These are phyloP conservation scores for Lactarius quietus DNA, from an alignment of 768 basidiomycete genomes.

Conservation along the genomic window DNA sequence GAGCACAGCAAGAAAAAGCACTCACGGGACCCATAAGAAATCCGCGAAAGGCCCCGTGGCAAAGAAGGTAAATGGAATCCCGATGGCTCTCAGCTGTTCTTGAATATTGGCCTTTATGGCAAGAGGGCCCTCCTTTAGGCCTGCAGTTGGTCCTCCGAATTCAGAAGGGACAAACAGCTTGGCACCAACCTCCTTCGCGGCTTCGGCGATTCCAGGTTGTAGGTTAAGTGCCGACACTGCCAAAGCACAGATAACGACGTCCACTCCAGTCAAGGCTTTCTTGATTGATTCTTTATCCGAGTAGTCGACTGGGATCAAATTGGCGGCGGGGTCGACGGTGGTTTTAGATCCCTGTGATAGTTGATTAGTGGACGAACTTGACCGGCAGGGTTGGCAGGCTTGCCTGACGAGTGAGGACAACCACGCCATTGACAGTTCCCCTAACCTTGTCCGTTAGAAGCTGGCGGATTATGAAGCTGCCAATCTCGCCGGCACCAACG, in stretches of 20 bases:
- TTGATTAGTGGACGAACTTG: background rate
- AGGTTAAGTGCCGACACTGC: conserved; percentile 1
- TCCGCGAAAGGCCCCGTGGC: conserved; percentile 21
- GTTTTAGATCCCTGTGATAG: too few species aligned
- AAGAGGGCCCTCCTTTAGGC: conserved; percentile 1
- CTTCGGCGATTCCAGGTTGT: conserved; percentile 25
- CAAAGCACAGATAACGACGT: conserved; percentile 21
- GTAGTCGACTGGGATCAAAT: conserved; percentile 17
- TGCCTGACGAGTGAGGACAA: conserved; percentile 21
- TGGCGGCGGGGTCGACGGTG: background rate
- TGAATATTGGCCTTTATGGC: conserved; percentile 2
- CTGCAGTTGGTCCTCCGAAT: conserved; percentile 28
- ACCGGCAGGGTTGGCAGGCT: background rate
- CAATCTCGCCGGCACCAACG: conserved; percentile 17
- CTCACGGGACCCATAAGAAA: conserved; percentile 8
- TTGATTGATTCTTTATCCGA: conserved; percentile 5
- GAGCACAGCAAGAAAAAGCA: background rate
- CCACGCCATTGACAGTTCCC: conserved; percentile 14
- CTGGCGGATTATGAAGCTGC: conserved; percentile 21
- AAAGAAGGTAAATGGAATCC: conserved; percentile 14
- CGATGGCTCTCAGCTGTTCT: conserved; percentile 9
- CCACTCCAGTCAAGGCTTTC: conserved; percentile 4
- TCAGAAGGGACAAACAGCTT: conserved; percentile 33
- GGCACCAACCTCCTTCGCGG: conserved; percentile 29
- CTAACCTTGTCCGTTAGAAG: conserved; percentile 15